Percentiles rank a stretch among this genome's conserved stretches.
phyloP scores from a whole-genome alignment of 148 eudicot genomes.

The Agrostemma githago region DNA sequence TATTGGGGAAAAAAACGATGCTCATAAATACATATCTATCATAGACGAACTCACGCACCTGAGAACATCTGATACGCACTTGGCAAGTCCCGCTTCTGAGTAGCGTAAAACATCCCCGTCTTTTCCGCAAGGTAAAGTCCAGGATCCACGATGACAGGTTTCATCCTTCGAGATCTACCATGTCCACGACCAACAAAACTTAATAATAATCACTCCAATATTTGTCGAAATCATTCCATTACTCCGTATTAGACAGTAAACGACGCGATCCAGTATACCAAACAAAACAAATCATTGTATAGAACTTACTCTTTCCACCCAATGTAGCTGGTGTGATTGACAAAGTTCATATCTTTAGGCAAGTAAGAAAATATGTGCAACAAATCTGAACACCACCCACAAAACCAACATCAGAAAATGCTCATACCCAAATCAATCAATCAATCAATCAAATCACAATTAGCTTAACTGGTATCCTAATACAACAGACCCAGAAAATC shows the following conservation, averaged over 20 bases:
- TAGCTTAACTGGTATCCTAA: neutral
- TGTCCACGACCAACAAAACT: constrained; percentile 6
- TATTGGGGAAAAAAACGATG: neutral
- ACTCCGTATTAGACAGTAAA: neutral
- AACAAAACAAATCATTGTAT: neutral
- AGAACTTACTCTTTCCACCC: constrained; percentile 83
- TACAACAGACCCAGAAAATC: too few relatives aligned
- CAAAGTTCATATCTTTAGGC: constrained; percentile 85
- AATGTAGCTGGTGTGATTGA: constrained; percentile 84
- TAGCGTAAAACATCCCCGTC: constrained; percentile 59
- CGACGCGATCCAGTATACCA: neutral
- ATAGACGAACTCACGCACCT: constrained; percentile 30
- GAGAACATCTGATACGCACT: constrained; percentile 68
- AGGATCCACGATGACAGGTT: constrained; percentile 78
- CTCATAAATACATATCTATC: neutral
- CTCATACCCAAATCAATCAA: neutral
- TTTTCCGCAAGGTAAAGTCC: constrained; percentile 63
- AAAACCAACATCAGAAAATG: constrained; percentile 14
- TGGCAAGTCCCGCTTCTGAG: constrained; percentile 67
- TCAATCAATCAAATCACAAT: neutral
- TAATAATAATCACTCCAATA: neutral
- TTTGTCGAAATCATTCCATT: neutral
- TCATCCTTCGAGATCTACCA: constrained; percentile 66
- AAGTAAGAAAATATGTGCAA: constrained; percentile 79
- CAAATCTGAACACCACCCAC: constrained; percentile 60